Evolutionary conservation across 2,329 filamentous ascomycete genomes (phyloP), one percentile per base, ranked within the genome.

Genomic region (Xylariaceae sp.): DNA sequence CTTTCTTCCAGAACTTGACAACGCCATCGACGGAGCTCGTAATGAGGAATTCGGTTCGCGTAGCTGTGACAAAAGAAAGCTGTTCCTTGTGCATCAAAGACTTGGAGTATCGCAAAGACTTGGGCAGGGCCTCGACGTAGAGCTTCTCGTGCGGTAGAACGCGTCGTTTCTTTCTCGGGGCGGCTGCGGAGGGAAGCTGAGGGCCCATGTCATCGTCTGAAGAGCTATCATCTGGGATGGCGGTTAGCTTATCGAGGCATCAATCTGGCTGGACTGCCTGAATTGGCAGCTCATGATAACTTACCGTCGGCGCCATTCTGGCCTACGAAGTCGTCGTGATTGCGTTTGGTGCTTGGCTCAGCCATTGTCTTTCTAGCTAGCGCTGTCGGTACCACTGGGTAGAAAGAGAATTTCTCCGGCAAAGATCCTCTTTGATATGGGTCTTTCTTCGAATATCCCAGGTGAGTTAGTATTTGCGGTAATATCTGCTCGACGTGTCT

Each of bases 1-100:
- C 84, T 77, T 99, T 99, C 78, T 99, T 99, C 94, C 94, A 99
- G 74, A 99, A 99, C 75, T 99, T 99, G 67, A 97, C 93, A 0
- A 93, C 88, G n/a, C 95, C 95, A 72, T 99, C 94, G 49, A 90
- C 78, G 0, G 94, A 97, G 62, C 89, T 90, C 1, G 94, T 99
- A 63, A 99, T 94, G 44, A 99, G 80, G 72, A 99, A 99, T 67
- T 97, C 94, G 61, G 93, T 97, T 61, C 92, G 92, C 1, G 95
- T 96, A 73, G 96, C 87, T 10, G 88, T 95, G 64, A 90, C 84
- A 69, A 92, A 97, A 59, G 88, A 84, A 53, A 99, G 77, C 76
- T 96, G 92, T 67, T 99, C 94, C 77, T 93, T 92, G 82, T 99
- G 94, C 95, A 99, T 99, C 70, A 99, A 80, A 51, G 94, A 97